Base-by-base conservation (phyloP, 306 rosid species). In the Casuarina equisetifolia region DNA sequence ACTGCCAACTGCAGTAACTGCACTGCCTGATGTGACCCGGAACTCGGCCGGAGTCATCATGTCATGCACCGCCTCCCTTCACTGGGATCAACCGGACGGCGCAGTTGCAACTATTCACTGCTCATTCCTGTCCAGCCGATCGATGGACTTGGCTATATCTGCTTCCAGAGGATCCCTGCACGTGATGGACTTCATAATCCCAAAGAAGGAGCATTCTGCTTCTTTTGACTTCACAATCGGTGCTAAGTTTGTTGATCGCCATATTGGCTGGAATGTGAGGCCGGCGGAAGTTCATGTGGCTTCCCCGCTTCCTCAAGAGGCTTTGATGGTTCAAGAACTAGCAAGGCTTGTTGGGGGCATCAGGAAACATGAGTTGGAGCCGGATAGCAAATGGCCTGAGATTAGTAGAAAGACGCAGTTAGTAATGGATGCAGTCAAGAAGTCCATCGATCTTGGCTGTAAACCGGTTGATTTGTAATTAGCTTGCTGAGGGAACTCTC, bases 281-380 rank as follows among this genome's bases (percentile, higher is more conserved):
- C 91, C 92, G 13, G 86, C 86, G 85, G 86, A 83, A 70, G 84
- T 89, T 78, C 81, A 57, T 46, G 90, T 86, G 70, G 78, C 48
- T 46, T 77, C 70, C 67, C 62, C 84, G 83, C 87, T 86, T 70
- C 94, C 94, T 11, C 98, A 93, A 73, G 98, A 93, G 69, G 91
- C 90, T 81, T 51, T 89, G 51, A 89, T 93, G 97, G 91, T 93
- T 35, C 83, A 86, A 81, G 93, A 89, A 78, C 76, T 91, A 78
- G 82, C 91, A 36, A 78, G 89, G 74, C 85, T 85, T 69, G 87
- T 74, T 64, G 63, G 59, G 16, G 85, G 78, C 49, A 84, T 91
- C 64, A 66, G 77, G 75, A 82, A 76, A 75, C 20, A 69, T 35
- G 85, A 89, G 17, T 74, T 70, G 55, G 9, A 9, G 7, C 94